A percentile compares a stretch with the other conserved stretches of the same genome.
Conservation (phyloP, 495 filamentous ascomycete species). For the Lasiosphaeriaceae sp. region DNA sequence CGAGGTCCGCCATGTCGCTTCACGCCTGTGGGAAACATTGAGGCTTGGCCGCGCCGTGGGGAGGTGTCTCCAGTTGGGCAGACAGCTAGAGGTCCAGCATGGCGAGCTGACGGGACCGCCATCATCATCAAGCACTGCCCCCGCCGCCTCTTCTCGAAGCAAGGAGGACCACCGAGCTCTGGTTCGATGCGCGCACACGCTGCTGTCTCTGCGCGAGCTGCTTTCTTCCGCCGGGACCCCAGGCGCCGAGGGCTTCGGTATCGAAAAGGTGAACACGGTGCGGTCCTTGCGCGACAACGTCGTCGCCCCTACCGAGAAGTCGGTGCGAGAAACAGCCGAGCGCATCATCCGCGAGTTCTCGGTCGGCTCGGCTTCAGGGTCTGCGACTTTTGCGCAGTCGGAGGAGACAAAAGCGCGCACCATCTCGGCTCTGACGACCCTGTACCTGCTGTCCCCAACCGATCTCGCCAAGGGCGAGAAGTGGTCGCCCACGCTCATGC, state of each 20-base stretch:
- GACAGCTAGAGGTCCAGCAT: constrained; percentile 83
- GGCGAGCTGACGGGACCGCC: constrained; percentile 34
- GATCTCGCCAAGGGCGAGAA: constrained; percentile 41
- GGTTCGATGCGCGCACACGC: constrained; percentile 71
- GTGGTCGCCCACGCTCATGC: constrained; percentile 66
- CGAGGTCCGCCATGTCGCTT: constrained; percentile 66
- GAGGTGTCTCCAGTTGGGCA: constrained; percentile 70
- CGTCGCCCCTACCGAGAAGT: constrained; percentile 64
- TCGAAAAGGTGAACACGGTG: constrained; percentile 67
- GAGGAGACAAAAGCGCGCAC: constrained; percentile 72
- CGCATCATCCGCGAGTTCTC: constrained; percentile 82
- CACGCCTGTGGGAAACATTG: constrained; percentile 74
- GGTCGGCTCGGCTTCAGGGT: constrained; percentile 57
- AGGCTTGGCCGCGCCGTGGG: constrained; percentile 70
- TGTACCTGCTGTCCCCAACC: constrained; percentile 74
- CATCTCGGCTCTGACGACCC: constrained; percentile 67
- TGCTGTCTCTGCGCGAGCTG: constrained; percentile 68
- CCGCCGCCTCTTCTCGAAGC: constrained; percentile 20
- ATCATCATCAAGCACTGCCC: constrained; percentile 24
- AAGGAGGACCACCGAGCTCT: constrained; percentile 74
- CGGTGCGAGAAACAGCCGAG: constrained; percentile 64
- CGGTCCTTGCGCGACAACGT: constrained; percentile 63
- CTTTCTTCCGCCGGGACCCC: constrained; percentile 56
- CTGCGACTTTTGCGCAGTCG: constrained; percentile 69
- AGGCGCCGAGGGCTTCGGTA: constrained; percentile 70